These are phyloP conservation scores for Gamsiella multidivaricata DNA, from an alignment of 192 early-diverging fungal species.

Conservation along the genomic window DNA sequence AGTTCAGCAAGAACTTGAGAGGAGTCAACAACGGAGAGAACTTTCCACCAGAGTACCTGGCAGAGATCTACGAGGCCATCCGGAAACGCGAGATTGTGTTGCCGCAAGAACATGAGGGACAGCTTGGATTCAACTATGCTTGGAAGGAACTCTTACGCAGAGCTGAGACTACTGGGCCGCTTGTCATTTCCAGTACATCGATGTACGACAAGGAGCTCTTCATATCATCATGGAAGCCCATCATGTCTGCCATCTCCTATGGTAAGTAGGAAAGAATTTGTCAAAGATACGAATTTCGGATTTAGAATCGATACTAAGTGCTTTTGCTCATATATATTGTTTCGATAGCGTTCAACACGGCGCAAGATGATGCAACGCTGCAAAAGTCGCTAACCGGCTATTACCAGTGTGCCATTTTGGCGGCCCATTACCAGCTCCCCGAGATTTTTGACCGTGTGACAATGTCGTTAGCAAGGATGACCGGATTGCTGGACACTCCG, in stretches of 20 bases:
- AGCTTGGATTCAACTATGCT: slow-evolving; percentile 92
- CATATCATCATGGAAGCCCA: slow-evolving; percentile 75
- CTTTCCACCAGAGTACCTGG: slow-evolving; percentile 85
- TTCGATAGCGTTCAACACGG: slow-evolving; percentile 78
- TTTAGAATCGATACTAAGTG: slow-evolving; percentile 29
- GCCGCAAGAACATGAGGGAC: slow-evolving; percentile 96
- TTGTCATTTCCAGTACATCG: slow-evolving; percentile 66
- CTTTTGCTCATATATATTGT: slow-evolving; percentile 36
- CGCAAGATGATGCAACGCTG: slow-evolving; percentile 79
- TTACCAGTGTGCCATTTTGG: slow-evolving; percentile 77
- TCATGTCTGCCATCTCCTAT: slow-evolving; percentile 84
- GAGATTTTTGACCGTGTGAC: slow-evolving; percentile 87
- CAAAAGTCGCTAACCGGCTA: slow-evolving; percentile 86
- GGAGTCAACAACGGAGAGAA: slow-evolving; percentile 89
- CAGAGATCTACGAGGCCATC: slow-evolving; percentile 90
- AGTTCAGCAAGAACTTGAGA: slow-evolving; percentile 89
- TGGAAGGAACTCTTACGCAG: slow-evolving; percentile 85
- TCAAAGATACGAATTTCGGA: too few species aligned
- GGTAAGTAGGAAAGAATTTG: slow-evolving; percentile 65
- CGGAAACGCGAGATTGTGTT: slow-evolving; percentile 92
- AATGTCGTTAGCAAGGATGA: slow-evolving; percentile 76
- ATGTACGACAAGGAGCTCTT: slow-evolving; percentile 88
- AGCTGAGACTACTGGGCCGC: slow-evolving; percentile 60
- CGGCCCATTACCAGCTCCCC: slow-evolving; percentile 76
- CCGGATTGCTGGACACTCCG: slow-evolving; percentile 71